Percentiles rank a stretch among this genome's conserved stretches.
Evolutionary conservation across 2,329 filamentous ascomycete species (phyloP).

Genomic region (Didymella exigua): DNA sequence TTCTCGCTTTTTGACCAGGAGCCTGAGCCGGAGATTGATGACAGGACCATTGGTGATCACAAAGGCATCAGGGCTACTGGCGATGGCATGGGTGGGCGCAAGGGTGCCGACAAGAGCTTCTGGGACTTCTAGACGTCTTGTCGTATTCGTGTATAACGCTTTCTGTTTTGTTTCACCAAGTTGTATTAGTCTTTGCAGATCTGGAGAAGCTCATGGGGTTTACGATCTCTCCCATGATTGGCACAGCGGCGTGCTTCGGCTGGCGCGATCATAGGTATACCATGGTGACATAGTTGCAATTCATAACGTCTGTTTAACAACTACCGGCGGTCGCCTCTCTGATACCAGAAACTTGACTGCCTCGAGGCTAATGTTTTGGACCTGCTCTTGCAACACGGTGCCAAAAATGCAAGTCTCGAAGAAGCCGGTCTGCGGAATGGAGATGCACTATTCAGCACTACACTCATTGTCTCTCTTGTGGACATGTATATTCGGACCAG

Average conservation of each 20-base stretch:
- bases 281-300: conserved; percentile 11
- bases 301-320: background rate
- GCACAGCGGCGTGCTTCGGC: conserved; percentile 4
- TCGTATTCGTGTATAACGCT: background rate
- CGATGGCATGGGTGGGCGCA: conserved; percentile 50
- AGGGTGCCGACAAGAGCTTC: conserved; percentile 38
- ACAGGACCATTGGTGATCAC: conserved; percentile 13
- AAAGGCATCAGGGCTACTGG: conserved; percentile 40
- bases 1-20: conserved; percentile 49
- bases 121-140: conserved; percentile 36
- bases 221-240: background rate
- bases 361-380: background rate
- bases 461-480: too few species aligned
- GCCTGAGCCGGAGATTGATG: conserved; percentile 35
- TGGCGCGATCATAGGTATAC: conserved; percentile 15
- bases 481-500: too few species aligned
- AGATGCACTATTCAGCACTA: too few species aligned
- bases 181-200: background rate
- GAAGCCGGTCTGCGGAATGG: too few species aligned
- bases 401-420: background rate
- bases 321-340: background rate
- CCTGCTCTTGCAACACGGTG: background rate
- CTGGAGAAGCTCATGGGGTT: conserved; percentile 2
- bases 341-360: background rate
- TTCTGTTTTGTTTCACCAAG: background rate